Percentiles rank a stretch among this genome's conserved stretches.
phyloP scores from a whole-genome alignment of 2,329 filamentous ascomycete species.

The Aspergillus fructus region DNA sequence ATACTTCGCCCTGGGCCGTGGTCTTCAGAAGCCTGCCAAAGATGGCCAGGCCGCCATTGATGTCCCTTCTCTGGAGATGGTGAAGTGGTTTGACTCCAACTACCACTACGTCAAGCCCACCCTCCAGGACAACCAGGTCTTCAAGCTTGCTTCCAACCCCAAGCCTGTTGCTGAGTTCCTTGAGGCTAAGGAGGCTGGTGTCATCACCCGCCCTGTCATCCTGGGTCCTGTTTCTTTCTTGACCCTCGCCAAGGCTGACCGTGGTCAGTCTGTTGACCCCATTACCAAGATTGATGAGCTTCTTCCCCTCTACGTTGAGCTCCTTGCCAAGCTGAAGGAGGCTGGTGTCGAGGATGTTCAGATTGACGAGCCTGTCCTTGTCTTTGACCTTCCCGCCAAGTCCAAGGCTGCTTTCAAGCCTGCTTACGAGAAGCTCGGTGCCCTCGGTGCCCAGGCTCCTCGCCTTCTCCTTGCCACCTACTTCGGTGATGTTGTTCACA shows the following conservation, averaged over 20 bases:
- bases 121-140: conserved; percentile 92
- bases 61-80: conserved; percentile 95
- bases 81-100: conserved; percentile 99
- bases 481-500: conserved; percentile 99
- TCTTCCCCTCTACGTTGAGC: conserved; percentile 89
- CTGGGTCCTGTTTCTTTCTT: conserved; percentile 98
- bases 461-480: conserved; percentile 92
- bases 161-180: conserved; percentile 94
- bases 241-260: conserved; percentile 95
- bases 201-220: conserved; percentile 88
- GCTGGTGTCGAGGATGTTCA: conserved; percentile 96
- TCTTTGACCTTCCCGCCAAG: conserved; percentile 87
- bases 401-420: conserved; percentile 98
- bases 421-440: conserved; percentile 80
- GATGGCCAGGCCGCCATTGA: conserved; percentile 61
- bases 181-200: conserved; percentile 96
- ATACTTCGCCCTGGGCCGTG: conserved; percentile 99
- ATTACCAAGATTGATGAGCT: conserved; percentile 93
- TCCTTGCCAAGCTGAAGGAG: conserved; percentile 88
- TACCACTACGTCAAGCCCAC: conserved; percentile 99
- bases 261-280: conserved; percentile 86
- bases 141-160: conserved; percentile 81
- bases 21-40: conserved; percentile 80
- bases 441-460: conserved; percentile 75
- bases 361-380: conserved; percentile 96